These are phyloP conservation scores for Nematodospora anomalae DNA, from an alignment of 1,139 yeast genomes.

Conservation along the genomic window DNA sequence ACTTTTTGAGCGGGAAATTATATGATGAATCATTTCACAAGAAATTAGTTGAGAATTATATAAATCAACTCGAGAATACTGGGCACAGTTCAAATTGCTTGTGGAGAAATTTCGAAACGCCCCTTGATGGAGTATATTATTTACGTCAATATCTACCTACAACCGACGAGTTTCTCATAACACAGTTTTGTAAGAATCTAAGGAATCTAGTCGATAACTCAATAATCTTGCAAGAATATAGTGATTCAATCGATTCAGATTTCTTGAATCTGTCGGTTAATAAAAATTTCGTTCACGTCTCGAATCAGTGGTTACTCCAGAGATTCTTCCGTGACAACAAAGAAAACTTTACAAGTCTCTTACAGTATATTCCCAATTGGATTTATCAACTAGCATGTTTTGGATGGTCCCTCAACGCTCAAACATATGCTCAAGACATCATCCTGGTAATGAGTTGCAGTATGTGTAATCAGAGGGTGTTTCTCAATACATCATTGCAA, in stretches of 20 bases:
- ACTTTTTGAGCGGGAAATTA: conserved; percentile 7
- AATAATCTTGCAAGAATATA: conserved; percentile 19
- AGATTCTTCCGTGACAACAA: conserved; percentile 33
- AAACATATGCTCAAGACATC: conserved; percentile 26
- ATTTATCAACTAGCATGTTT: conserved; percentile 32
- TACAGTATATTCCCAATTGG: conserved; percentile 32
- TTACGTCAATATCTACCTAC: conserved; percentile 33
- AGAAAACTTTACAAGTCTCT: conserved; percentile 29
- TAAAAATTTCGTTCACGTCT: conserved; percentile 21
- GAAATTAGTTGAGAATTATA: conserved; percentile 26
- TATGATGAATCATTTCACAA: conserved; percentile 21
- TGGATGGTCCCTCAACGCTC: conserved; percentile 42
- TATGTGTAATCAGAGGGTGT: conserved; percentile 38
- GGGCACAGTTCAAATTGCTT: conserved; percentile 37
- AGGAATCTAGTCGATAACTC: conserved; percentile 31
- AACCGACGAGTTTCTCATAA: conserved; percentile 30
- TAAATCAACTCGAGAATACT: conserved; percentile 21
- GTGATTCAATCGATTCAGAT: conserved; percentile 14
- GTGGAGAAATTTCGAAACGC: conserved; percentile 41
- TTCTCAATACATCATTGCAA: conserved; percentile 20
- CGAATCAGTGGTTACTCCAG: conserved; percentile 33
- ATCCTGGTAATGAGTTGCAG: conserved; percentile 36
- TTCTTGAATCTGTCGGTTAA: conserved; percentile 11
- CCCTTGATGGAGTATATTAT: conserved; percentile 36
- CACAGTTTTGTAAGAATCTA: conserved; percentile 29